Percentiles rank a stretch among this genome's conserved stretches.
Conservation (phyloP, 805 yeast species). For the Saturnispora zaruensis region DNA sequence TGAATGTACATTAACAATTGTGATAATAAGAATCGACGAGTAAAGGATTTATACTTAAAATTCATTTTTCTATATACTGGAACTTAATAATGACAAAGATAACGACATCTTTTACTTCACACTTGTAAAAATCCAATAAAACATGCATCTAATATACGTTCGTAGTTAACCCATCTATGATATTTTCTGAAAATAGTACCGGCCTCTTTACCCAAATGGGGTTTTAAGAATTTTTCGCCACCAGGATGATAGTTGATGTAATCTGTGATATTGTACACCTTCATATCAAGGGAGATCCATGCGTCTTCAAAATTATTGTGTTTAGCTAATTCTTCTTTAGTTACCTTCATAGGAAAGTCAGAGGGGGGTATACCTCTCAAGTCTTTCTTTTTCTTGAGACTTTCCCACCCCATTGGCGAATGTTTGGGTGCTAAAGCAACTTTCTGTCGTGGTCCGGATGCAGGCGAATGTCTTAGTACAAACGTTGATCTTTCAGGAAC, state of each 20-base stretch:
- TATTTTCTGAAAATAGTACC: slow-evolving; percentile 67
- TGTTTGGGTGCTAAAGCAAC: slow-evolving; percentile 68
- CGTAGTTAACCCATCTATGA: slow-evolving; percentile 70
- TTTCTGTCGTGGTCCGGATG: slow-evolving; percentile 33
- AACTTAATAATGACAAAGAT: not conserved
- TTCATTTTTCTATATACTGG: not conserved
- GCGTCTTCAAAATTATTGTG: slow-evolving; percentile 63
- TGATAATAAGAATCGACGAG: not conserved
- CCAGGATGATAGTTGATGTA: slow-evolving; percentile 90
- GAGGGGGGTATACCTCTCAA: slow-evolving; percentile 44
- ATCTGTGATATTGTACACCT: slow-evolving; percentile 79
- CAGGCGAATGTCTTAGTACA: slow-evolving; percentile 17
- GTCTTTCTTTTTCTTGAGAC: slow-evolving; percentile 39
- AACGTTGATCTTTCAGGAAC: slow-evolving; percentile 11
- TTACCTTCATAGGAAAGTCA: slow-evolving; percentile 46
- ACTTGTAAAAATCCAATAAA: slow-evolving; percentile 50
- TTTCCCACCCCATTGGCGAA: slow-evolving; percentile 85
- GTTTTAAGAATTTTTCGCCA: slow-evolving; percentile 69
- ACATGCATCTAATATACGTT: slow-evolving; percentile 71
- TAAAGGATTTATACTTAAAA: not conserved
- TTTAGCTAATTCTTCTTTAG: slow-evolving; percentile 38
- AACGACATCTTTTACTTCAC: not conserved
- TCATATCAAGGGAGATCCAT: slow-evolving; percentile 77
- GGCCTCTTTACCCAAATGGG: slow-evolving; percentile 79
- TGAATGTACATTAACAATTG: not conserved